These are phyloP conservation scores for Pleurotus sapidus DNA, from an alignment of 768 basidiomycete genomes.

Conservation along the genomic window DNA sequence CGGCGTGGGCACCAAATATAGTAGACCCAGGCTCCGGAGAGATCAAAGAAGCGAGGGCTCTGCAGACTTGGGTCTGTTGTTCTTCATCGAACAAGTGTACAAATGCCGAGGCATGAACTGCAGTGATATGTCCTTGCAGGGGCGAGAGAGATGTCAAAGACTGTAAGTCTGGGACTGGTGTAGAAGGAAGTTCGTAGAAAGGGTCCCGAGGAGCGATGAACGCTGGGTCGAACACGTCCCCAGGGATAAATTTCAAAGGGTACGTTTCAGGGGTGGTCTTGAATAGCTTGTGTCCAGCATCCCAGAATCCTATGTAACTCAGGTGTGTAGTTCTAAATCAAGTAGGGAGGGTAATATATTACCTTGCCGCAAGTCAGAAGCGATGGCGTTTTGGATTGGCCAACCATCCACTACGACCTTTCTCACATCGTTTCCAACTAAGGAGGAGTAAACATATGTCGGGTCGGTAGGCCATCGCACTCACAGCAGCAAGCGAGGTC, in stretches of 20 bases:
- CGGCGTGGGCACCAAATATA: constrained; percentile 42
- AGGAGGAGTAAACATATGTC: background rate
- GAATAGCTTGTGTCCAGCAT: constrained; percentile 61
- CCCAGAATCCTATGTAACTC: constrained; percentile 49
- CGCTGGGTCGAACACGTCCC: constrained; percentile 47
- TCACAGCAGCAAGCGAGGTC: constrained; percentile 44
- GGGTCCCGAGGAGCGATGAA: constrained; percentile 33
- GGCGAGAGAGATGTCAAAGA: constrained; percentile 39
- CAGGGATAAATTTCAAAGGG: constrained; percentile 52
- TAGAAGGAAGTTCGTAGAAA: constrained; percentile 18
- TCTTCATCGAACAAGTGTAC: constrained; percentile 49
- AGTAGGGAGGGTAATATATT: too few relatives aligned
- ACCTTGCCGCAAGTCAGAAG: constrained; percentile 33
- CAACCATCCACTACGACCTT: constrained; percentile 38
- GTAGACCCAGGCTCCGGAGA: constrained; percentile 39
- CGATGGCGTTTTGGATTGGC: constrained; percentile 32
- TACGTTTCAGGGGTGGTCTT: constrained; percentile 46
- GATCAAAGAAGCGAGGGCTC: constrained; percentile 36
- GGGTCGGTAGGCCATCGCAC: constrained; percentile 5
- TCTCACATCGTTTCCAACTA: constrained; percentile 38
- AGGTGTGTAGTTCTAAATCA: background rate
- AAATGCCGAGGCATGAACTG: constrained; percentile 46
- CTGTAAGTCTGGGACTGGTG: constrained; percentile 21
- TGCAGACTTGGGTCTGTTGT: constrained; percentile 38
- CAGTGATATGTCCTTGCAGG: constrained; percentile 42